Percentiles rank a stretch among this genome's conserved stretches.
Evolutionary conservation across 441 rosid species (phyloP).

Genomic region (Kokia cookei): DNA sequence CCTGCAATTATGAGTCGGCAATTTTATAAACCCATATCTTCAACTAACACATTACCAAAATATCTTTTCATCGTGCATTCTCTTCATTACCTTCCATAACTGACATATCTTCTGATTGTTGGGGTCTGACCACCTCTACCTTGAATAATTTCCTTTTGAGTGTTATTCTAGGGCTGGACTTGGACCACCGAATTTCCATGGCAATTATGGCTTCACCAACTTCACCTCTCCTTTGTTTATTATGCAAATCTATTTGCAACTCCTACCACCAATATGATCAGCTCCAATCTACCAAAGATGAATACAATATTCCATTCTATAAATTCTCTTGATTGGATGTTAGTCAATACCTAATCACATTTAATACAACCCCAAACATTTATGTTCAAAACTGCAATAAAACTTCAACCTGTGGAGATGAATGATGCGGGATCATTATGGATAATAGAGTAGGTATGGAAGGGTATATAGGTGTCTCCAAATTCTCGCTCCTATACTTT

Average conservation of each 20-base stretch:
- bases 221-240: not conserved
- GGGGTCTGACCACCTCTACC: not conserved
- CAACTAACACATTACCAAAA: not conserved
- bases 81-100: not conserved
- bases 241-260: not conserved
- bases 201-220: constrained; percentile 5
- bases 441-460: no score
- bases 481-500: no score
- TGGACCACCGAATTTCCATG: not conserved
- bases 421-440: no score
- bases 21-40: not conserved
- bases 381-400: no score
- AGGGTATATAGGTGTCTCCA: no score
- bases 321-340: no score
- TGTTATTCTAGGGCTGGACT: not conserved
- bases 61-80: not conserved
- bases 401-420: no score
- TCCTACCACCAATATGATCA: no score
- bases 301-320: no score
- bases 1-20: constrained; percentile 11
- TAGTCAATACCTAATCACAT: no score
- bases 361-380: no score
- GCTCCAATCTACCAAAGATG: no score
- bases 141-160: not conserved
- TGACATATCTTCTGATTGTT: constrained; percentile 11